Evolutionary conservation across 331 rosid genomes (phyloP).

Genomic region (Acacia pycnantha): DNA sequence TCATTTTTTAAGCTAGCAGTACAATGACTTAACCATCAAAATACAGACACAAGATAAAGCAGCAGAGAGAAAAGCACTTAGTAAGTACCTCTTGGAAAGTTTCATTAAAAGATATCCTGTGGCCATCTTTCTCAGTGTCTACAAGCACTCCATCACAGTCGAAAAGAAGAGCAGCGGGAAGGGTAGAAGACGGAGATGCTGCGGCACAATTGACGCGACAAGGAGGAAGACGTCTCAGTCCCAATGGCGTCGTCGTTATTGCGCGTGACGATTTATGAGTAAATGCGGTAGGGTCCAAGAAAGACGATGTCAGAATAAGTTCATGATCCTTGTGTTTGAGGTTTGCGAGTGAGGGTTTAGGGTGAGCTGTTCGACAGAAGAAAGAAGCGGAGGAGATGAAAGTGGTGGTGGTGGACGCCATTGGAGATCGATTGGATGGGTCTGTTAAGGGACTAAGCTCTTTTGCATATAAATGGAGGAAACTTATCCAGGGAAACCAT

Average conservation of each 20-base stretch:
- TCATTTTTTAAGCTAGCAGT: neutral
- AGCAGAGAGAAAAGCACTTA: neutral
- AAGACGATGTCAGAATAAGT: neutral
- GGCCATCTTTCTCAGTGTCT: constrained; percentile 96
- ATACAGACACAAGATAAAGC: neutral
- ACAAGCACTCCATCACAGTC: constrained; percentile 99
- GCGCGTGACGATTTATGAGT: neutral
- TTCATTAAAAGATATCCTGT: constrained; percentile 86
- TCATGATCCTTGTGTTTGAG: neutral
- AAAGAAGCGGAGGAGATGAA: constrained; percentile 59
- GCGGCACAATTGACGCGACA: neutral
- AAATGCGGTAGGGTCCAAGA: neutral
- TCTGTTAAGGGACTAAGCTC: neutral
- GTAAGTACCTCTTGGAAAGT: constrained; percentile 50
- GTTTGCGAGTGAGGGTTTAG: constrained; percentile 9
- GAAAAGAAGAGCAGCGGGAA: constrained; percentile 88
- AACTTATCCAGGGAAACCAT: neutral
- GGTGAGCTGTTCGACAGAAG: constrained; percentile 33
- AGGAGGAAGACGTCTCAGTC: neutral
- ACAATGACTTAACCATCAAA: neutral
- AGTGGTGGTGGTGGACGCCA: constrained; percentile 47
- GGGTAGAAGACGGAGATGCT: constrained; percentile 30
- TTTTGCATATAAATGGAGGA: neutral
- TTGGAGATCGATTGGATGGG: constrained; percentile 15
- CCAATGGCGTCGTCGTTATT: neutral